phyloP scores from a whole-genome alignment of 176 grass and related monocot genomes.

The Oropetium thomaeum region DNA sequence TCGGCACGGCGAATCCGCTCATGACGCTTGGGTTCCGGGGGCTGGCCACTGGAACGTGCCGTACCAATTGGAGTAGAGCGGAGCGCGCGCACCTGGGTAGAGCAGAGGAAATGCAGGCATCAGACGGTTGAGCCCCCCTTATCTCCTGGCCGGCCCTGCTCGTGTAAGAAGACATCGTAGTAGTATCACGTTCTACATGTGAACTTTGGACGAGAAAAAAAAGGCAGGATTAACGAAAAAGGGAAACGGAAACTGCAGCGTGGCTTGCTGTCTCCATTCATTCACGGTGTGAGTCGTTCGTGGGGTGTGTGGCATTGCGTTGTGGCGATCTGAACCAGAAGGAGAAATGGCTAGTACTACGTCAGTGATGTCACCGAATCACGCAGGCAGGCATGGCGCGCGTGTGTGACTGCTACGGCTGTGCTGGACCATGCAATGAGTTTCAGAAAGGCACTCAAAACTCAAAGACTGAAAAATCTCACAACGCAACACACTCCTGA shows the following conservation, averaged over 20 bases:
- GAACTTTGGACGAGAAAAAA: conserved; percentile 17
- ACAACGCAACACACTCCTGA: too few relatives aligned
- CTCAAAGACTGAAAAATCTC: neutral
- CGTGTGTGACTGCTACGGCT: neutral
- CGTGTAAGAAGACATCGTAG: conserved; percentile 35
- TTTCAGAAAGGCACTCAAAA: neutral
- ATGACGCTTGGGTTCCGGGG: conserved; percentile 32
- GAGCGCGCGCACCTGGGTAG: conserved; percentile 6
- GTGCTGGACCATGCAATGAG: neutral
- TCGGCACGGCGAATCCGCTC: conserved; percentile 57
- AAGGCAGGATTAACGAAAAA: too few relatives aligned
- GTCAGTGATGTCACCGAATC: conserved; percentile 11
- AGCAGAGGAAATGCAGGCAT: conserved; percentile 20
- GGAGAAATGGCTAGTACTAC: neutral
- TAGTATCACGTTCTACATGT: conserved; percentile 43
- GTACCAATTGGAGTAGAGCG: too few relatives aligned
- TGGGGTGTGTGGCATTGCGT: too few relatives aligned
- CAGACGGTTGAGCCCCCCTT: conserved; percentile 5
- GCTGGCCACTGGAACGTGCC: neutral
- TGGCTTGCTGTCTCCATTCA: neutral
- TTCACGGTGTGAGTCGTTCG: too few relatives aligned
- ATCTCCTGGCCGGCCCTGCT: neutral
- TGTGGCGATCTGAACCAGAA: conserved; percentile 11
- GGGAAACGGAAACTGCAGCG: neutral
- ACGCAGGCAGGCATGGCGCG: too few relatives aligned